Evolutionary conservation across 2,329 filamentous ascomycete genomes (phyloP), one percentile per base, ranked within the genome.

Genomic region (Clonostachys rosea): DNA sequence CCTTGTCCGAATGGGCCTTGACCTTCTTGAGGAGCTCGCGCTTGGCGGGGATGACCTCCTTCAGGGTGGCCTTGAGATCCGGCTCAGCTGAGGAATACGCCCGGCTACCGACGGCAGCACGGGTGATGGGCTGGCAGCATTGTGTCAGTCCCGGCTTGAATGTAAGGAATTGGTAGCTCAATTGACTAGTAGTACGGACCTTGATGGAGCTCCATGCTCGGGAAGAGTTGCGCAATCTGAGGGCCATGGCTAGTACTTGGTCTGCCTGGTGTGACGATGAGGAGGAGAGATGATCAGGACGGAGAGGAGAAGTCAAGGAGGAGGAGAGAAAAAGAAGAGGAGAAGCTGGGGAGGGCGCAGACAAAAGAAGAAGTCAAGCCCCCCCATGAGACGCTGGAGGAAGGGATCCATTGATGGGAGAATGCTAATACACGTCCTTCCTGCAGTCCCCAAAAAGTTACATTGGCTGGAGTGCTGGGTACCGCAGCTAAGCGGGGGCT

Each of bases 21-120:
- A 97, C 89, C 69, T 91, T 88, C 72, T 96, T 94, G 59, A 97
- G 74, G 17, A 96, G 84, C 68, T 96, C 92, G 45, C 91, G 84
- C 76, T 97, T 97, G 52, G 84, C 90, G 34, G 94, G 94, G 58
- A 99, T 95, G 49, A 84, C 81, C 56, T 84, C 82, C 60, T 84
- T 87, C 56, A 99, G 83, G 13, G 89, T 89, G 45, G 88, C 76
- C 73, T 97, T 99, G 62, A 99, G 83, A 63, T 92, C 88, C 49
- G 88, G 89, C 68, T 97, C 92, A 49, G 88, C 78, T 40, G 88
- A 83, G 54, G 87, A 83, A 72, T 91, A 91, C 65, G 67, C 74
- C 60, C 86, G 77, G 47, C 67, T 61, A 49, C 52, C 46, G 44
- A 60, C 43, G 48, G 56, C 52, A 48, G 55, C 63, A 45, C 64